Evolutionary conservation across 2,329 filamentous ascomycete genomes (phyloP), one percentile per base, ranked within the genome.

Genomic region (Xylaria arbuscula): DNA sequence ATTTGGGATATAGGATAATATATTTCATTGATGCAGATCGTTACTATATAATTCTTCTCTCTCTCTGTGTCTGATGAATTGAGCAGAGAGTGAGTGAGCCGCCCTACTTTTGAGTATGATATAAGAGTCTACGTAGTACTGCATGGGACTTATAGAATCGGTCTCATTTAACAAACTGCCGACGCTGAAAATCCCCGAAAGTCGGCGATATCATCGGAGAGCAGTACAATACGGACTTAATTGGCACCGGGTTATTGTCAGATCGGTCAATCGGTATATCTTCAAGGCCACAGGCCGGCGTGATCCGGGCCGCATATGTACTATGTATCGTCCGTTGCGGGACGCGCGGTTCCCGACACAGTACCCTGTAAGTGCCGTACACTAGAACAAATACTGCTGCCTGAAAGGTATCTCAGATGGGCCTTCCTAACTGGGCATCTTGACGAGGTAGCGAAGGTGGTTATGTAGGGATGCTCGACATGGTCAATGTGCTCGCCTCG

Each of bases 271-370:
- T 28, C 28, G 28, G 28, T 2, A 28, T 28, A 28, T 28, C 28
- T 28, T 28, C 5, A 28, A 3, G 28, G 2, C 28, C 28, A 28
- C 28, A 19, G 4, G 17, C n/a, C 28, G 7, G 24, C 17, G 17
- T 58, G 17, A 58, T 48, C 56, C 40, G 32, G 13, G n/a, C 24
- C 5, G 48, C 10, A 50, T 50, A 11, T 6, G 11, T 42, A 13
- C 38, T 42, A 15, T 42, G 3, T 5, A 42, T 54, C 13, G 32
- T 56, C 34, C 19, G 42, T 38, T 28, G 15, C 40, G 42, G 42
- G 53, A 42, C 61, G 32, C 42, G 42, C 19, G 42, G 58, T 63
- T 36, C 32, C 34, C 53, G 24, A 50, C 22, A 28, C 42, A 28
- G 5, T 28, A 28, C 28, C 28, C 15, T 10, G 48, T 22, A 24